Conservation (phyloP, 805 yeast genomes). For the Cyberlindnera galapagoensis region DNA sequence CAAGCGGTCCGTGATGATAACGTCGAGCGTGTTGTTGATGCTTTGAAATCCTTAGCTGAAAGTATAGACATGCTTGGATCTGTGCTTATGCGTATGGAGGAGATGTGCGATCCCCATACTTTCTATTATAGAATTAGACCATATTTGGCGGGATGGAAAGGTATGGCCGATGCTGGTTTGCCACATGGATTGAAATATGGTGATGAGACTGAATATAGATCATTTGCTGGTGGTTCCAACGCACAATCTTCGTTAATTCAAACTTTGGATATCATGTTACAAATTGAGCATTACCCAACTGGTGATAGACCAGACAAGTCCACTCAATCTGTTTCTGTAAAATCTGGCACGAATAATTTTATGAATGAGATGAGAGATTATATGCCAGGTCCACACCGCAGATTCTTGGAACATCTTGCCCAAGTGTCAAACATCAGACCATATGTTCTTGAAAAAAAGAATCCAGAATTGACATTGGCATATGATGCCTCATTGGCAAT, state of each 20-base stretch:
- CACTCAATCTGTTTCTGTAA: conserved; percentile 19
- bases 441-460: conserved; percentile 44
- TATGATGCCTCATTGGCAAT: conserved; percentile 88
- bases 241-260: conserved; percentile 91
- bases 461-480: conserved; percentile 57
- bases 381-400: conserved; percentile 85
- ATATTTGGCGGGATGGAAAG: conserved; percentile 89
- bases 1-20: conserved; percentile 45
- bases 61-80: conserved; percentile 67
- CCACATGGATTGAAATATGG: conserved; percentile 78
- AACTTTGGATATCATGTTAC: conserved; percentile 70
- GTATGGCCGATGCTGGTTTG: conserved; percentile 82
- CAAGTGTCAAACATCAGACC: conserved; percentile 55
- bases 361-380: conserved; percentile 80
- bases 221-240: conserved; percentile 84
- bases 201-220: conserved; percentile 45
- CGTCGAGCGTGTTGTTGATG: conserved; percentile 31
- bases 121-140: conserved; percentile 86
- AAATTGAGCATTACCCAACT: conserved; percentile 72
- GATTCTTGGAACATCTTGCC: conserved; percentile 59
- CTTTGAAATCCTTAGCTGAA: conserved; percentile 64
- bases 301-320: conserved; percentile 41
- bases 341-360: conserved; percentile 39
- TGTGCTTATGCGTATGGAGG: conserved; percentile 76
- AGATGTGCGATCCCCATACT: conserved; percentile 90